Base-by-base conservation (phyloP, 257 asterid species). In the Salvia miltiorrhiza region DNA sequence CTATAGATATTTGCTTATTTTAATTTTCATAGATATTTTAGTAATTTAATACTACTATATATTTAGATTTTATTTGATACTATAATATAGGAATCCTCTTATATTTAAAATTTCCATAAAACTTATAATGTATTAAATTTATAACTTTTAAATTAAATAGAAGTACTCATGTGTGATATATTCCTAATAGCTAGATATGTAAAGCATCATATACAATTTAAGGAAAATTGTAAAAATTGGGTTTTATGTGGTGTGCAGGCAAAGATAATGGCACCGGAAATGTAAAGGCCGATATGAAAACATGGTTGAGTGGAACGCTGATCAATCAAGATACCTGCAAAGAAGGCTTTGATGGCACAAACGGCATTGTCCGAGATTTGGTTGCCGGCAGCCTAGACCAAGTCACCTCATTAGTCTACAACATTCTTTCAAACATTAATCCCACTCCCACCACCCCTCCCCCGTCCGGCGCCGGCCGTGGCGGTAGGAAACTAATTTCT, bases 301-400 rank as follows among this genome's bases (percentile, higher is more conserved):
- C 95, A 66, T 81, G 89, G 91, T 58, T 85, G 23, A 85, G 86
- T 65, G 84, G 83, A 20, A 88, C 85, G 9, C 61, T 87, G 2
- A 47, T 58, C 16, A 85, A 85, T 59, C 91, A 81, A 76, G 89
- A 83, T 23, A 81, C 92, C 4, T 87, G 92, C 79, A 56, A 41
- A 13, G 86, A 85, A 62, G 89, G 86, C 14, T 77, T 85, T n/a
- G 81, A 81, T 6, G 88, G 80, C 10, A 81, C 79, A 9, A 77
- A 75, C 5, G 30, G 66, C 44, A 63, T 63, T 0, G 52, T 77
- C 68, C 43, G 73, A 61, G 52, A 56, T 3, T 37, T 73, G 10
- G 53, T 79, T 1, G 65, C 76, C 0, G 65, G 77, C 14, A 48
- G 71, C 56, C 66, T 81, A 1, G 72, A 76, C 65, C 74, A 73